These are phyloP conservation scores for Myxozyma udenii DNA, from an alignment of 805 yeast genomes.

Conservation along the genomic window DNA sequence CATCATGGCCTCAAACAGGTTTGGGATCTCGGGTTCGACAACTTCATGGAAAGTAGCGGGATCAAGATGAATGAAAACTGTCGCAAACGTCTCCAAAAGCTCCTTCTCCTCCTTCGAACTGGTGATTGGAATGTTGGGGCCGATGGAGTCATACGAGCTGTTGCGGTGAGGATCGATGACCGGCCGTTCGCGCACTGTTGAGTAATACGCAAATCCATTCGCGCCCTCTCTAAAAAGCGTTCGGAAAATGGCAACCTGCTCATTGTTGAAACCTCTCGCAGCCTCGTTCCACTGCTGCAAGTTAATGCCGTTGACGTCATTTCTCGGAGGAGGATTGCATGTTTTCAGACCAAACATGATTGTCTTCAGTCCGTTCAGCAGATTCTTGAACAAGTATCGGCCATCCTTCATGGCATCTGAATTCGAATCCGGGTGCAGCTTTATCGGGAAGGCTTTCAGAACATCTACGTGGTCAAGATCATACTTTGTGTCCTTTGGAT, in stretches of 20 bases:
- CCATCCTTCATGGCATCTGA: slow-evolving; percentile 77
- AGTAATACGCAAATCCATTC: slow-evolving; percentile 72
- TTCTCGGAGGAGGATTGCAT: slow-evolving; percentile 76
- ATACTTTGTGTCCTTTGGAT: slow-evolving; percentile 7
- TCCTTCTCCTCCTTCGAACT: slow-evolving; percentile 93
- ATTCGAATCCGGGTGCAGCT: slow-evolving; percentile 49
- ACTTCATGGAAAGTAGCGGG: slow-evolving; percentile 95
- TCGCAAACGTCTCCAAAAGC: slow-evolving; percentile 90
- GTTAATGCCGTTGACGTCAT: slow-evolving; percentile 48
- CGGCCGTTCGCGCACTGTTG: slow-evolving; percentile 41
- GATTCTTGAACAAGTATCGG: slow-evolving; percentile 77
- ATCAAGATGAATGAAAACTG: slow-evolving; percentile 89
- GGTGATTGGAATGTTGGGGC: slow-evolving; percentile 78
- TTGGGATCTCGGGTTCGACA: slow-evolving; percentile 73
- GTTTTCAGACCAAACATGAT: slow-evolving; percentile 83
- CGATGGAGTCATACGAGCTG: slow-evolving; percentile 53
- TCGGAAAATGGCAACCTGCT: slow-evolving; percentile 76
- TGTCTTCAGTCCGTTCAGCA: slow-evolving; percentile 86
- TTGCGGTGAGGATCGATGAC: slow-evolving; percentile 37
- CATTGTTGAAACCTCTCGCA: slow-evolving; percentile 77
- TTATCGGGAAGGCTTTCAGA: slow-evolving; percentile 55
- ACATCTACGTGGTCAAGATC: slow-evolving; percentile 42
- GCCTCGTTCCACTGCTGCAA: slow-evolving; percentile 74
- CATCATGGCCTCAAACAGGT: slow-evolving; percentile 72
- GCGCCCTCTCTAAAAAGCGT: slow-evolving; percentile 81